These are phyloP conservation scores for Schizopora paradoxa DNA, from an alignment of 1,284 basidiomycete species.

Conservation along the genomic window DNA sequence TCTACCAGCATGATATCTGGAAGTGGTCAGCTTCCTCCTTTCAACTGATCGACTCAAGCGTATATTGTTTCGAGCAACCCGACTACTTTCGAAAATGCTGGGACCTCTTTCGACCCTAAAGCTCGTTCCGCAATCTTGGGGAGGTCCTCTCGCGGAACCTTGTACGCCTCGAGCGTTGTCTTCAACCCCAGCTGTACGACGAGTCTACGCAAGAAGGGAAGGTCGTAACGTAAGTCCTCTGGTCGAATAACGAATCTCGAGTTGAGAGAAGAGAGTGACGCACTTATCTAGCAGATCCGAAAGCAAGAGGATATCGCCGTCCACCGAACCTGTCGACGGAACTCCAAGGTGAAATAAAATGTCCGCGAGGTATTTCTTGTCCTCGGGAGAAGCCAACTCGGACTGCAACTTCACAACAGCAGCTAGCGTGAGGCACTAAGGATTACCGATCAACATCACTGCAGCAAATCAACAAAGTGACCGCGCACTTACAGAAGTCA, in stretches of 20 bases:
- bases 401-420: slow-evolving; percentile 57
- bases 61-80: slow-evolving; percentile 46
- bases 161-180: slow-evolving; percentile 50
- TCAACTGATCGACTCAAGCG: too few species aligned
- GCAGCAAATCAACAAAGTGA: slow-evolving; percentile 1
- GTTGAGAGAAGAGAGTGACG: slow-evolving; percentile 21
- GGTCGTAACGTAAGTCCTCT: slow-evolving; percentile 3
- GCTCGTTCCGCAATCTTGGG: slow-evolving; percentile 46
- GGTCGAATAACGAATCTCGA: neutral
- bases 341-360: slow-evolving; percentile 51
- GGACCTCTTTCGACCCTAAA: slow-evolving; percentile 37
- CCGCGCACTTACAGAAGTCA: slow-evolving; percentile 68
- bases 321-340: slow-evolving; percentile 52
- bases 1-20: too few species aligned
- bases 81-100: slow-evolving; percentile 35
- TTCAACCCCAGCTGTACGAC: slow-evolving; percentile 54
- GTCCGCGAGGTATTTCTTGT: slow-evolving; percentile 53
- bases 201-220: slow-evolving; percentile 35
- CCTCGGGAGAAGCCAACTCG: slow-evolving; percentile 44
- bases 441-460: neutral
- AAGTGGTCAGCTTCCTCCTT: too few species aligned
- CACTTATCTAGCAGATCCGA: slow-evolving; percentile 51
- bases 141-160: slow-evolving; percentile 51
- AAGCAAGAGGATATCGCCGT: slow-evolving; percentile 52
- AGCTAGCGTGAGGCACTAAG: slow-evolving; percentile 69